Evolutionary conservation across 176 grass and related monocot species (phyloP).

Genomic region (Zizania latifolia): DNA sequence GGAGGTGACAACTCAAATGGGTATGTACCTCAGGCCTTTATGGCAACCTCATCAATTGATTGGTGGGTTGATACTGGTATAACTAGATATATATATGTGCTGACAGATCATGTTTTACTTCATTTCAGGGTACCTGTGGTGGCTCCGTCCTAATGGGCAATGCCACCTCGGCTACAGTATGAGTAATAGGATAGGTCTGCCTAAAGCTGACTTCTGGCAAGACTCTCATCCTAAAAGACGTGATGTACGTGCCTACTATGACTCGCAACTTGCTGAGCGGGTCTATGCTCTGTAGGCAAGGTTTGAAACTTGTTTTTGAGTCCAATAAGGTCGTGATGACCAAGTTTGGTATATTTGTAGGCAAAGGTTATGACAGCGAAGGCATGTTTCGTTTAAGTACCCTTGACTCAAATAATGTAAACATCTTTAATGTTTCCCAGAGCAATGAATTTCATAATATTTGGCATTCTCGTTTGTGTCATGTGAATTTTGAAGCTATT

Average conservation of each 20-base stretch:
- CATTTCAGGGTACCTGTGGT: too few relatives aligned
- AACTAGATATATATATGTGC: background rate
- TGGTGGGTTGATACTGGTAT: background rate
- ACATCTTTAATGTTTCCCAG: too few relatives aligned
- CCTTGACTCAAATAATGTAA: too few relatives aligned
- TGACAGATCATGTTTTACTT: background rate
- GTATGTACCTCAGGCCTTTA: too few relatives aligned
- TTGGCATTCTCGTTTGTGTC: background rate
- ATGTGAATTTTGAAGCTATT: background rate
- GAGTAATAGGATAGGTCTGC: background rate
- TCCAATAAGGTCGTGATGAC: background rate
- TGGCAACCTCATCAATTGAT: background rate
- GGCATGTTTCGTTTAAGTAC: too few relatives aligned
- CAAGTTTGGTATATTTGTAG: background rate
- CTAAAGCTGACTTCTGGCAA: background rate
- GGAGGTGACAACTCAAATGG: too few relatives aligned
- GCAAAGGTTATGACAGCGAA: background rate
- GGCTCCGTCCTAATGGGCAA: too few relatives aligned
- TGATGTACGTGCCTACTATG: background rate
- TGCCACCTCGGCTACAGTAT: background rate
- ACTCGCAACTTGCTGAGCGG: background rate
- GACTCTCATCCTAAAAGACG: background rate
- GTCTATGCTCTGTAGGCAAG: background rate
- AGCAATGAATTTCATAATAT: background rate
- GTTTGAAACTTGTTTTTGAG: background rate